Percentiles rank a stretch among this genome's conserved stretches.
These are phyloP conservation scores for Hansenula sp. DNA, from an alignment of 1,139 yeast species.

Conservation along the genomic window DNA sequence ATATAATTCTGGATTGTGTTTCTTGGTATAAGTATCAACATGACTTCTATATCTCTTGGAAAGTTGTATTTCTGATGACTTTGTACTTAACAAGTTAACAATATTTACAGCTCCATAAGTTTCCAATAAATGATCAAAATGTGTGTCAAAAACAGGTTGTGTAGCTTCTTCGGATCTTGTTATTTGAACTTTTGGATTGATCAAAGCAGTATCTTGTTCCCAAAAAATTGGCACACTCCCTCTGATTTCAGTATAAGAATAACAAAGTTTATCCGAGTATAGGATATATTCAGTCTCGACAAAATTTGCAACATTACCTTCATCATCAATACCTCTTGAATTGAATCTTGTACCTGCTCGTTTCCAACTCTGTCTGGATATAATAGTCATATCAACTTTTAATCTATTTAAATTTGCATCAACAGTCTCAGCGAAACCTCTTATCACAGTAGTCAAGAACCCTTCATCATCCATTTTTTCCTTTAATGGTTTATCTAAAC, in stretches of 20 bases:
- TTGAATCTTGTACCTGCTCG: slow-evolving; percentile 95
- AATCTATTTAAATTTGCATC: slow-evolving; percentile 45
- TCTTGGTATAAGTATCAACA: slow-evolving; percentile 30
- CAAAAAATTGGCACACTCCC: slow-evolving; percentile 97
- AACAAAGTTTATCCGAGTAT: slow-evolving; percentile 52
- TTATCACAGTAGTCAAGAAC: slow-evolving; percentile 82
- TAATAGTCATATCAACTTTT: slow-evolving; percentile 65
- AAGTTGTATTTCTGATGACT: slow-evolving; percentile 71
- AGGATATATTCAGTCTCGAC: slow-evolving; percentile 89
- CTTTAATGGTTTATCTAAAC: slow-evolving; percentile 57
- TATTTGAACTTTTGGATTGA: slow-evolving; percentile 80
- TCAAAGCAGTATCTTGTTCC: slow-evolving; percentile 91
- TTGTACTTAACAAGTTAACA: slow-evolving; percentile 77
- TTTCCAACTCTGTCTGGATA: slow-evolving; percentile 92
- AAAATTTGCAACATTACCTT: slow-evolving; percentile 91
- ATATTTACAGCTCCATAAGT: slow-evolving; percentile 86
- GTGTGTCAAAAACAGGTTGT: slow-evolving; percentile 82
- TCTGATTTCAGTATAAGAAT: slow-evolving; percentile 80
- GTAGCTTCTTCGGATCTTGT: slow-evolving; percentile 91
- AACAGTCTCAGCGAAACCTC: slow-evolving; percentile 89
- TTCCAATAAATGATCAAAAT: slow-evolving; percentile 63
- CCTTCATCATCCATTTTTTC: slow-evolving; percentile 65
- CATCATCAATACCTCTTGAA: slow-evolving; percentile 94
- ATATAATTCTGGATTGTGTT: slow-evolving; percentile 43
- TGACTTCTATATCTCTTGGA: slow-evolving; percentile 65